Evolutionary conservation across 2,329 filamentous ascomycete genomes (phyloP), one percentile per base, ranked within the genome.

Genomic region (Exophiala mesophila): DNA sequence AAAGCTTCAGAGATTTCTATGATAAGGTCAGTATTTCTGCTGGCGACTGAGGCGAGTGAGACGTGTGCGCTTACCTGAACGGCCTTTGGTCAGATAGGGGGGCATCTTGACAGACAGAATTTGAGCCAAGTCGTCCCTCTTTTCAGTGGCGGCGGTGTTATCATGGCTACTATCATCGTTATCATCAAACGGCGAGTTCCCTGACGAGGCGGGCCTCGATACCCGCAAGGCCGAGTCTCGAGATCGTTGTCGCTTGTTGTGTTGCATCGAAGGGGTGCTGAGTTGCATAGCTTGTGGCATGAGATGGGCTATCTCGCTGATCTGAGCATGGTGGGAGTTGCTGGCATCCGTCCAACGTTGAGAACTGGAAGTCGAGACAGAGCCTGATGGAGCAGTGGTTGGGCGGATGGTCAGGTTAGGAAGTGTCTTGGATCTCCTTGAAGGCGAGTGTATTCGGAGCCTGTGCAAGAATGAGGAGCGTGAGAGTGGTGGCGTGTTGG

Each of bases 1-100:
- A 82, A 84, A 56, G 78, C 81, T 43, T 67, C 61, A 45, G 72
- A 68, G 36, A 82, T 69, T 42, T 81, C 78, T 80, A 55, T 37
- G 19, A 16, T 42, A 19, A 21, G 47, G 44, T 55, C 42, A 45
- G 46, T 39, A 40, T 20, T 17, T 19, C 12, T 3, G 13, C 7
- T 39, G 47, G 38, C 49, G 44, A 36, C 16, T 12, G 23, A 30
- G 16, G 16, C 26, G 17, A 38, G 15, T 24, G 35, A 31, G 36
- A 15, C n/a, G 29, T 24, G 8, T 4, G 3, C 26, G 49, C 54
- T 46, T 42, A 56, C 54, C 48, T 35, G 46, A 39, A 34, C 39
- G 50, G 21, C 44, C 41, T 30, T 55, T 55, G 33, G 49, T 50
- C 26, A 56, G 41, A 30, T 55, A 56, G 12, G 52, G 20, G 15